Evolutionary conservation across 106 monocot genomes (phyloP).

Genomic region (Amphibolis antarctica): DNA sequence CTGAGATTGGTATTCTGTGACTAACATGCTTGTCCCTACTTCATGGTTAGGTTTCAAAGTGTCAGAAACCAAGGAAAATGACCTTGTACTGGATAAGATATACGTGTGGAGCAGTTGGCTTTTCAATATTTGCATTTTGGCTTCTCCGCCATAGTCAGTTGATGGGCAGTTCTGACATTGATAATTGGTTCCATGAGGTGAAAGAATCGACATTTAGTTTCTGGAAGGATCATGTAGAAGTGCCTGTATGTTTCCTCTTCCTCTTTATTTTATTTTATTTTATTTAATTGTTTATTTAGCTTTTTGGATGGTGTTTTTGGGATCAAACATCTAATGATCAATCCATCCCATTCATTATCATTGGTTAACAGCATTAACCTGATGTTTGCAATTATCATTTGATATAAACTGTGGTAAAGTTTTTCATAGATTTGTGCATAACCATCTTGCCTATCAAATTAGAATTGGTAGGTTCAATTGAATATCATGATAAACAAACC

Average conservation of each 20-base stretch:
- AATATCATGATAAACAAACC: no score
- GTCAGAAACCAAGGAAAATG: slow-evolving; percentile 64
- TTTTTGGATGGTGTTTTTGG: background rate
- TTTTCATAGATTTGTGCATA: background rate
- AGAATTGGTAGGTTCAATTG: no score
- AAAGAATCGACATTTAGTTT: slow-evolving; percentile 75
- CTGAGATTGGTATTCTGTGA: no score
- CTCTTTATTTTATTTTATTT: background rate
- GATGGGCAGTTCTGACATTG: slow-evolving; percentile 96
- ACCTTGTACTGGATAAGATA: slow-evolving; percentile 77
- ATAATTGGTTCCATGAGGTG: slow-evolving; percentile 84
- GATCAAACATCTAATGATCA: slow-evolving; percentile 1
- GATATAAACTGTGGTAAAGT: background rate
- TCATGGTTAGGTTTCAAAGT: slow-evolving; percentile 50
- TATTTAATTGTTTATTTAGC: background rate
- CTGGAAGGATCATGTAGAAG: slow-evolving; percentile 79
- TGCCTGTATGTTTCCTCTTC: slow-evolving; percentile 40
- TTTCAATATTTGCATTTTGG: slow-evolving; percentile 81
- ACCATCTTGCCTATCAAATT: background rate
- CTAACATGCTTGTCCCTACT: no score
- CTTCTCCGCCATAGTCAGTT: slow-evolving; percentile 83
- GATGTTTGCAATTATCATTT: no score
- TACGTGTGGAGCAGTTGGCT: slow-evolving; percentile 72
- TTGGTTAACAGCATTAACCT: background rate
- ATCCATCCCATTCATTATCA: background rate